Base-by-base conservation (phyloP, 129 eudicot species). In the Tagetes erecta region DNA sequence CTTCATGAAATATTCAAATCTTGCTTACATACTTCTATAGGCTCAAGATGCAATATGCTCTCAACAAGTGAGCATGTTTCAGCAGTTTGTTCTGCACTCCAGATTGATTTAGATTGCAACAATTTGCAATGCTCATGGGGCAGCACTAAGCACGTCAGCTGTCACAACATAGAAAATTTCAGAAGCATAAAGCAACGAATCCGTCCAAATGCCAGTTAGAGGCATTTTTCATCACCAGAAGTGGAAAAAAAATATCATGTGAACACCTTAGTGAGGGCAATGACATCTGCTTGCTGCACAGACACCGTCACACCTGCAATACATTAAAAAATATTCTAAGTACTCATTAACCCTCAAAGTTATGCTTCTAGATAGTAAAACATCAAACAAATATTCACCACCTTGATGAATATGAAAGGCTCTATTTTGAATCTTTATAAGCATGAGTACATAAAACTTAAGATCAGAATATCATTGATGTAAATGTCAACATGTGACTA, bases 101-200 rank as follows among this genome's bases (percentile, higher is more conserved):
- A 92, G 36, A 92, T 92, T 68, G 96, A 92, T 77, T 73, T 80
- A 35, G 96, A 78, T 64, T 84, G 82, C 81, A 92, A 65, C 83
- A 92, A 76, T 76, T 71, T 39, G 70, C 78, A 56, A 67, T 89
- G 86, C 83, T 87, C 90, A 52, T 78, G 79, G 55, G 95, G 91
- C 65, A 92, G 83, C 78, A 87, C 77, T 62, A 92, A 84, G 90
- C 98, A 89, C 80, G 94, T 87, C 72, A 92, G 83, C 98, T 92
- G 90, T 74, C 77, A 76, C 47, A 72, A 78, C 31, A 73, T 34
- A 64, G 5, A 64, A 50, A 52, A 66, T 58, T 52, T 76, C 66
- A 67, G 14, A 68, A 56, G 33, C 71, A 36, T 60, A 34, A 14
- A 74, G 42, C 63, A 56, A 64, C 30, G 44, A 49, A 55, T 65